Evolutionary conservation across 1,139 yeast species (phyloP), one percentile per base, ranked within the genome.

Genomic region (Yamadazyma sp.): DNA sequence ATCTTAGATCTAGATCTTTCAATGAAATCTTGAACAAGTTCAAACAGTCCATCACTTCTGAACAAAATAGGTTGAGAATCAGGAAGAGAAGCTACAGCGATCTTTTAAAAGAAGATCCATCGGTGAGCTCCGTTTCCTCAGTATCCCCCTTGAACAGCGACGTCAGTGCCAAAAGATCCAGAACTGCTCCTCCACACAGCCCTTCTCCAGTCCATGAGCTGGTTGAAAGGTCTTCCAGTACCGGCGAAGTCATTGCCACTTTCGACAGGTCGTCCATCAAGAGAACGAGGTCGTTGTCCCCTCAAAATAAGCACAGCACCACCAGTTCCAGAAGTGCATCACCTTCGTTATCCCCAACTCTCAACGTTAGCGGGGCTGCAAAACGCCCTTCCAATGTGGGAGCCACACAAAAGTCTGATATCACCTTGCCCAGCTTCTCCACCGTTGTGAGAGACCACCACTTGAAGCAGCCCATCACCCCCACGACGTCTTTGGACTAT

Each of bases 101-200:
- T 17, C 27, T 44, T 38, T 22, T 29, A 14, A 35, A 35, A 35
- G 59, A 60, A 17, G 33, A 33, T 16, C n/a, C n/a, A n/a, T n/a
- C 23, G 5, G 23, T 20, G 8, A 20, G 8, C 22, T 8, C 5
- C 22, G 8, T 6, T 20, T 20, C 22, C 8, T 6, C 22, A 5
- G 8, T 6, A 6, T 5, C 8, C 8, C 8, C 22, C 22, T 6
- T 20, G 8, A 20, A 45, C 46, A 68, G 39, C 54, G 53, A 15
- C 14, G 17, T 31, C 26, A 20, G 17, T 8, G 12, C 17, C n/a
- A 25, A 76, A 49, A 58, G 78, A 37, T 65, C 77, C 10, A 61
- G 73, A 53, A 75, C 81, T 3, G 80, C 80, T 3, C 81, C 81
- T 23, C 75, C 79, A 8, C 69, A 49, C 31, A 40, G 42, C 25